Base-by-base conservation (phyloP, 2,329 filamentous ascomycete genomes). In the Neobulgaria alba region DNA sequence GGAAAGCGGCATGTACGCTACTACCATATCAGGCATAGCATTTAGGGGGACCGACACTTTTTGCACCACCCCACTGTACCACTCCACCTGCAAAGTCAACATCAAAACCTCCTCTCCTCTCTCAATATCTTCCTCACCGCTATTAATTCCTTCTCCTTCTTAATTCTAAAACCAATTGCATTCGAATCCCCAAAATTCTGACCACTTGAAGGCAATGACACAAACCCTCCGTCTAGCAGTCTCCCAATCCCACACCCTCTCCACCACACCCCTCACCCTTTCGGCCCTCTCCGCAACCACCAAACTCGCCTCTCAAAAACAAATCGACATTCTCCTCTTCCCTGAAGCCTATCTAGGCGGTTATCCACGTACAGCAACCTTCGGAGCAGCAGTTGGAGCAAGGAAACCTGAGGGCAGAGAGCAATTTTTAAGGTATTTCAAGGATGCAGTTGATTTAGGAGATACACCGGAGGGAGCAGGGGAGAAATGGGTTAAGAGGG, bases 311-410 rank as follows among this genome's bases (percentile, higher is more conserved):
- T 74, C 79, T 3, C 53, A 60, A 1, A 57, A 65, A 41, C 52
- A 57, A 3, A 64, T 75, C 29, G 70, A 92, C 59, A 71, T 95
- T 36, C 71, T 95, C 19, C 77, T 95, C 38, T 89, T 95, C 46
- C 90, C 90, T 0, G 89, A 96, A 67, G 89, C 89, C 16, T 95
- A 87, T 58, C 72, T 95, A 2, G 90, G 90, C 34, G 90, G 89
- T 1, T 95, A 95, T 59, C 90, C 90, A 14, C 82, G 89, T 9
- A 87, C 82, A 14, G 81, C 80, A 47, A 68, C 69, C 37, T 95
- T 95, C 56, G 88, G 88, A 3, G 79, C 78, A 34, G 71, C 75
- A 2, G 71, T 95, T 4, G 89, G 89, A 3, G 69, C 72, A 12
- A 79, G 89, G 29, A 71, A 73, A 0, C 67, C 72, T 2, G 67